These are phyloP conservation scores for Fusarium illudens DNA, from an alignment of 2,329 filamentous ascomycete species.

Conservation along the genomic window DNA sequence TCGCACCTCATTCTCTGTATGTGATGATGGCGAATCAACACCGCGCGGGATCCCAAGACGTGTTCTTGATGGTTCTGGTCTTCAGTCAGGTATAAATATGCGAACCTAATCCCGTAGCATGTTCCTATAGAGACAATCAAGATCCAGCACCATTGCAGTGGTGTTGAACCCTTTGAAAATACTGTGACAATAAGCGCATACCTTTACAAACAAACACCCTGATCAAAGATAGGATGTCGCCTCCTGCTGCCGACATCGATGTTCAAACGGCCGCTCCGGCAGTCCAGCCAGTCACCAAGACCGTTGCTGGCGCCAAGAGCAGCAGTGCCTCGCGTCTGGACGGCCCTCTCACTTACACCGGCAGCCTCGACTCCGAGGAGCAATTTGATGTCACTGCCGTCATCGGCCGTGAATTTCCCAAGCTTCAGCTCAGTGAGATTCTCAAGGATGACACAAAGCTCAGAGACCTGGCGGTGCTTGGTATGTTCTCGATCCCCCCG, in stretches of 20 bases:
- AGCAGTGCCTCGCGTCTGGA: slow-evolving; percentile 3
- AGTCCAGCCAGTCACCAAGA: slow-evolving; percentile 12
- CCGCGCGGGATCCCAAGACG: not conserved
- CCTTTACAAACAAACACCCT: not conserved
- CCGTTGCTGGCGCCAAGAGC: not conserved
- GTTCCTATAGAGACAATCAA: not conserved
- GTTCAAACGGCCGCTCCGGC: slow-evolving; percentile 1
- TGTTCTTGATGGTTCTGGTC: not conserved
- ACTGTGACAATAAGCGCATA: not conserved
- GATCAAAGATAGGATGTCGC: slow-evolving; percentile 8
- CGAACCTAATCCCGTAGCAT: not conserved
- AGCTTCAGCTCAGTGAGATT: slow-evolving; percentile 13
- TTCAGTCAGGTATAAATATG: not conserved
- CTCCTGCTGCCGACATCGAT: slow-evolving; percentile 18
- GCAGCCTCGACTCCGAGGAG: slow-evolving; percentile 8
- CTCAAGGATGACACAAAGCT: slow-evolving; percentile 18
- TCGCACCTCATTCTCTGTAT: slow-evolving; percentile 16
- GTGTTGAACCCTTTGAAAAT: not conserved
- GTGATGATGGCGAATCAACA: not conserved
- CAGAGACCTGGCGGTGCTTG: slow-evolving; percentile 13
- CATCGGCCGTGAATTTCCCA: slow-evolving; percentile 14
- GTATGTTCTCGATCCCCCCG: not conserved
- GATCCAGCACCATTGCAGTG: not conserved
- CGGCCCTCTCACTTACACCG: slow-evolving; percentile 10
- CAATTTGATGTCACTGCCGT: slow-evolving; percentile 20